phyloP scores from a whole-genome alignment of 2,329 filamentous ascomycete genomes.

The Fusarium avenaceum region DNA sequence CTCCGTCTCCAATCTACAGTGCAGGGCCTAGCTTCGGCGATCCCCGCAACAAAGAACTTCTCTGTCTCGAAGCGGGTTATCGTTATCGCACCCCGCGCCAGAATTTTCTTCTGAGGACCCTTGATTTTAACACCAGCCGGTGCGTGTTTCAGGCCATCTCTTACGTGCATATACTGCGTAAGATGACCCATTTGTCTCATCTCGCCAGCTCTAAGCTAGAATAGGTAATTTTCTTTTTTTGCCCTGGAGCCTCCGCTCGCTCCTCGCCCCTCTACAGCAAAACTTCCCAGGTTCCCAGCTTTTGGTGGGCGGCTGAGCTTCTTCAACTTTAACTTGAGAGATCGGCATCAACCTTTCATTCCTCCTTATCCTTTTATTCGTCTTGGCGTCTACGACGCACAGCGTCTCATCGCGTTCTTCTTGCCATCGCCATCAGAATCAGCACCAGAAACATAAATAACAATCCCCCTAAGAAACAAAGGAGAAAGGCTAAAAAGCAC shows the following conservation, averaged over 20 bases:
- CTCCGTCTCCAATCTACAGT: background rate
- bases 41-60: conserved; percentile 12
- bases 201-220: conserved; percentile 31
- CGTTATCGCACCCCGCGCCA: conserved; percentile 58
- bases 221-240: conserved; percentile 15
- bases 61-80: conserved; percentile 51
- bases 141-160: conserved; percentile 29
- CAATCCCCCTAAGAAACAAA: conserved; percentile 7
- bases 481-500: conserved; percentile 7
- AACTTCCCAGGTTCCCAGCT: conserved; percentile 29
- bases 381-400: conserved; percentile 6
- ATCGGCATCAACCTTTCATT: conserved; percentile 9
- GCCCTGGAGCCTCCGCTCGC: conserved; percentile 32
- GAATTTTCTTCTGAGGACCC: conserved; percentile 33
- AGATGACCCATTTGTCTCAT: conserved; percentile 21
- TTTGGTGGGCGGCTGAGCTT: conserved; percentile 40
- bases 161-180: conserved; percentile 16
- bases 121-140: conserved; percentile 25
- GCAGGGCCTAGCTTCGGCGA: conserved; percentile 18
- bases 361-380: background rate
- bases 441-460: background rate
- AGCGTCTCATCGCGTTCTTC: background rate
- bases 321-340: conserved; percentile 34
- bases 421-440: background rate
- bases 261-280: conserved; percentile 36